Base-by-base conservation (phyloP, 1,139 yeast genomes). In the Hansenula lynferdii region DNA sequence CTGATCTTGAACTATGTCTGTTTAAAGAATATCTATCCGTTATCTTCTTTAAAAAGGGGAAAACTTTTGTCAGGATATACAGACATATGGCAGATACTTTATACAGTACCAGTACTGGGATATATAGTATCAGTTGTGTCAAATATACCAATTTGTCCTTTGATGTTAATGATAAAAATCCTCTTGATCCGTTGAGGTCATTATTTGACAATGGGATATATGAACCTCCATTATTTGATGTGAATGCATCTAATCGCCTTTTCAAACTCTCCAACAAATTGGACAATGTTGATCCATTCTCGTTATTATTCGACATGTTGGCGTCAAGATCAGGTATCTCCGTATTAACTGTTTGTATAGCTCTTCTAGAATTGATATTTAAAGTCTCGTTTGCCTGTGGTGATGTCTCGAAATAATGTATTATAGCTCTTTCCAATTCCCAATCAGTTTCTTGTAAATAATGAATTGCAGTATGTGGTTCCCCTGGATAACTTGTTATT, bases 401-500 rank as follows among this genome's bases (percentile, higher is more conserved):
- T 1, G 45, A 28, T 14, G 22, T 26, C 28, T 51, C 57, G 35
- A 45, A 51, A 39, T 52, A 50, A 19, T 37, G 17, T 20, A 54
- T 35, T 15, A 53, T 52, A 14, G 57, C 45, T n/a, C 54, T 42
- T 41, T 59, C 64, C 16, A 59, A 41, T 40, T 54, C 45, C 62
- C 63, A 59, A 16, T 53, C 45, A 14, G 53, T 36, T 8, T 47
- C 40, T 20, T 41, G 46, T 10, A 59, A 46, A 34, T 42, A 50
- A 9, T 42, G 50, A 10, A 55, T 47, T 9, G 55, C 60, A 7
- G 52, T 48, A 26, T 51, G 42, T 15, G 50, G 49, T 28, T 52
- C 50, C 10, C 43, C 43, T 4, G 51, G 50, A 49, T 51, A 59
- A 34, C 36, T 43, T 4, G 63, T 53, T 18, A 59, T 52, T 14